phyloP scores from a whole-genome alignment of 75 land plant genomes.

The Picea glauca region DNA sequence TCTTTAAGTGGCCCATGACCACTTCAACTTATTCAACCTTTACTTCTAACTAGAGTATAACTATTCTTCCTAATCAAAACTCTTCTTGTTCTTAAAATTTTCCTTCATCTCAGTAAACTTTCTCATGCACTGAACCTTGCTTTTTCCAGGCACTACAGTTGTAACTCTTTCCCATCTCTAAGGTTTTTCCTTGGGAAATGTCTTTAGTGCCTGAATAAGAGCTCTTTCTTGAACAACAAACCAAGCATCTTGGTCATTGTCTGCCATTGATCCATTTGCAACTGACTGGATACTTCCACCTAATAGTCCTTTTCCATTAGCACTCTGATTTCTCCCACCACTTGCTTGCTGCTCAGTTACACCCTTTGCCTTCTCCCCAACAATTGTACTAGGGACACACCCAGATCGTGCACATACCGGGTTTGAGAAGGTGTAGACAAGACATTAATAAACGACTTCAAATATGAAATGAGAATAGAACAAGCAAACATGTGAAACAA shows the following conservation, averaged over 20 bases:
- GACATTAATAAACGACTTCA: no score
- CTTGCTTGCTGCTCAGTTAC: slow-evolving; percentile 4
- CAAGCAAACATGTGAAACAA: no score
- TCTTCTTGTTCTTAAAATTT: slow-evolving; percentile 76
- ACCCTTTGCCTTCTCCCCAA: not conserved
- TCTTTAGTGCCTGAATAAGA: slow-evolving; percentile 83
- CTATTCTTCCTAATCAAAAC: not conserved
- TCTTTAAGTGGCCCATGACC: not conserved
- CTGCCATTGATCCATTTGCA: slow-evolving; percentile 36
- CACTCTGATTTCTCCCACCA: slow-evolving; percentile 8
- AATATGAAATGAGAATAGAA: no score
- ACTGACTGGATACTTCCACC: slow-evolving; percentile 9
- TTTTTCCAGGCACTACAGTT: slow-evolving; percentile 87
- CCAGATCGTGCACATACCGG: not conserved
- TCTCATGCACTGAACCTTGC: slow-evolving; percentile 86
- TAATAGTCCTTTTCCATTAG: not conserved
- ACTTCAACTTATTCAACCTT: not conserved
- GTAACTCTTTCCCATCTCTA: slow-evolving; percentile 97
- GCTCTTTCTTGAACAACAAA: slow-evolving; percentile 77
- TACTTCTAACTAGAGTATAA: not conserved
- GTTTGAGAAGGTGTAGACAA: no score
- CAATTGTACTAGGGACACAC: not conserved
- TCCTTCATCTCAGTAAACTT: slow-evolving; percentile 75
- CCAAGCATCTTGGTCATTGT: slow-evolving; percentile 67
- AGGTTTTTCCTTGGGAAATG: slow-evolving; percentile 85